These are phyloP conservation scores for Scytalidium lignicola DNA, from an alignment of 2,329 filamentous ascomycete species.

Conservation along the genomic window DNA sequence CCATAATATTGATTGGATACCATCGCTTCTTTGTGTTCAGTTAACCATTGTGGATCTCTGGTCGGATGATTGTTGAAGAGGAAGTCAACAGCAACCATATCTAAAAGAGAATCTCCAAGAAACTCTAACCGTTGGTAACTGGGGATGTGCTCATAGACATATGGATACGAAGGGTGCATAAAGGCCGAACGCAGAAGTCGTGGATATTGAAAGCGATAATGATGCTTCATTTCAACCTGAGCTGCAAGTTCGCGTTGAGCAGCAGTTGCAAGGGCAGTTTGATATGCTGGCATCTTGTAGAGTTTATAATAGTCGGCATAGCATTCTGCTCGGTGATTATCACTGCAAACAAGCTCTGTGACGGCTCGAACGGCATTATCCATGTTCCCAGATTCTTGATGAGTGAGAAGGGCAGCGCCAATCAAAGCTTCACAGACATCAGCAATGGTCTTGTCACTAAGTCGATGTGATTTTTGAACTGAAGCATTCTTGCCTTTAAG, in stretches of 20 bases:
- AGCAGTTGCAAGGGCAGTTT: slow-evolving; percentile 55
- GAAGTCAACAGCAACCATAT: slow-evolving; percentile 79
- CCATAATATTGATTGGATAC: slow-evolving; percentile 93
- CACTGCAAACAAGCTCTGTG: slow-evolving; percentile 62
- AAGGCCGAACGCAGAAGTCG: slow-evolving; percentile 79
- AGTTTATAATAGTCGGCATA: slow-evolving; percentile 70
- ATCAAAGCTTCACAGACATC: slow-evolving; percentile 95
- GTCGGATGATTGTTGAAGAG: slow-evolving; percentile 72
- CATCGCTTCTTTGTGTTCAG: slow-evolving; percentile 99
- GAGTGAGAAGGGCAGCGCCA: slow-evolving; percentile 67
- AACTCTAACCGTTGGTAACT: slow-evolving; percentile 92
- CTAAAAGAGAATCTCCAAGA: slow-evolving; percentile 80
- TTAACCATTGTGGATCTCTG: slow-evolving; percentile 92
- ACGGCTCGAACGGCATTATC: slow-evolving; percentile 59
- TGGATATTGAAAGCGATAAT: slow-evolving; percentile 68
- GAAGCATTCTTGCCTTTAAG: slow-evolving; percentile 64
- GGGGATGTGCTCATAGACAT: slow-evolving; percentile 70
- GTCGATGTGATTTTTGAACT: slow-evolving; percentile 52
- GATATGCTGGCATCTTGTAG: slow-evolving; percentile 69
- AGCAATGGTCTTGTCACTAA: slow-evolving; percentile 86
- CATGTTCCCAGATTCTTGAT: slow-evolving; percentile 35
- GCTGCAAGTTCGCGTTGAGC: slow-evolving; percentile 63
- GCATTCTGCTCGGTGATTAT: slow-evolving; percentile 61
- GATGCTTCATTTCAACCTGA: slow-evolving; percentile 52
- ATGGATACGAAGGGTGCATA: slow-evolving; percentile 78